Evolutionary conservation across 1,139 yeast genomes (phyloP).

Genomic region (Debaryomyces nepalensis): DNA sequence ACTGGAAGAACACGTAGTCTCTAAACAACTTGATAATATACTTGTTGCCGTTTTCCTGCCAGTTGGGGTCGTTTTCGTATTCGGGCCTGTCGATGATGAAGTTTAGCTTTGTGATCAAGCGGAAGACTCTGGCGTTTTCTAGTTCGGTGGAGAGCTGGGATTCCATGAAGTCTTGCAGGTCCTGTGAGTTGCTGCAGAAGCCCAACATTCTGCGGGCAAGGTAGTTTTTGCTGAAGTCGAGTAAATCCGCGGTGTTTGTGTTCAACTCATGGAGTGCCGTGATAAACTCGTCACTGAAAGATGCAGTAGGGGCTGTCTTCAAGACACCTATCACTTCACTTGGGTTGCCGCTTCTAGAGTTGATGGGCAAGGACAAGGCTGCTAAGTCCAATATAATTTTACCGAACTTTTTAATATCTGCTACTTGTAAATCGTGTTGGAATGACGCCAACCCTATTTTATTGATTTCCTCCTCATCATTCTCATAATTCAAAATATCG

Average conservation of each 20-base stretch:
- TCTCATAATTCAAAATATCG: slow-evolving; percentile 60
- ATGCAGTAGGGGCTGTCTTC: slow-evolving; percentile 23
- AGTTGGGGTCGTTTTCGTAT: slow-evolving; percentile 53
- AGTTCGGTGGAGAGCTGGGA: slow-evolving; percentile 70
- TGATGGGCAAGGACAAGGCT: slow-evolving; percentile 42
- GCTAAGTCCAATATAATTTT: slow-evolving; percentile 61
- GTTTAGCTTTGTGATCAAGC: slow-evolving; percentile 80
- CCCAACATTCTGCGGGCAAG: slow-evolving; percentile 47
- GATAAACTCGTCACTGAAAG: slow-evolving; percentile 30
- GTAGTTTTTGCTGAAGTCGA: slow-evolving; percentile 36
- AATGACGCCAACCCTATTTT: slow-evolving; percentile 12
- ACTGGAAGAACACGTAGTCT: slow-evolving; percentile 85
- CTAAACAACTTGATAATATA: slow-evolving; percentile 79
- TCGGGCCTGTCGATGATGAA: slow-evolving; percentile 81
- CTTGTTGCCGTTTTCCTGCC: slow-evolving; percentile 79
- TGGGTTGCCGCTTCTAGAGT: slow-evolving; percentile 22
- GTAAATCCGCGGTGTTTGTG: slow-evolving; percentile 22
- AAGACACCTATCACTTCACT: slow-evolving; percentile 19
- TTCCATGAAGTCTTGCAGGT: slow-evolving; percentile 67
- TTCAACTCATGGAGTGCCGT: slow-evolving; percentile 22
- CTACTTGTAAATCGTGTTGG: slow-evolving; percentile 41
- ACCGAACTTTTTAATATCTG: slow-evolving; percentile 65
- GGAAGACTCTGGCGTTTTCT: slow-evolving; percentile 86
- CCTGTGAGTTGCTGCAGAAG: slow-evolving; percentile 58
- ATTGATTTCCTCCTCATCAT: slow-evolving; percentile 32